Evolutionary conservation across 352 stramenopile genomes (phyloP).

Genomic region (Plasmopara halstedii): DNA sequence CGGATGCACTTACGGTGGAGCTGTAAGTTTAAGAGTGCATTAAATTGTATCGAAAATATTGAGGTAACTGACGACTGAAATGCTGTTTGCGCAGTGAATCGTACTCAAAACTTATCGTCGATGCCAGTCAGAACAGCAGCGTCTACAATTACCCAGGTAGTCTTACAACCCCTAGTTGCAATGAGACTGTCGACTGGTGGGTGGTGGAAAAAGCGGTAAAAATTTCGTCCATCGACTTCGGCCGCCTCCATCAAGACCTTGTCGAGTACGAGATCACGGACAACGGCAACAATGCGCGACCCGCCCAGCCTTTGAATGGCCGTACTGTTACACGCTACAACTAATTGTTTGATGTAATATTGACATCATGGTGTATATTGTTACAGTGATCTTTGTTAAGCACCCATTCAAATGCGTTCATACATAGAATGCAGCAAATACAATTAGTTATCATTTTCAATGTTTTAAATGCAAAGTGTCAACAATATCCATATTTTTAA

Average conservation of each 20-base stretch:
- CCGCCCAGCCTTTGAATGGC: slow-evolving; percentile 31
- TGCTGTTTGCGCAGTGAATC: slow-evolving; percentile 18
- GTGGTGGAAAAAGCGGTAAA: slow-evolving; percentile 41
- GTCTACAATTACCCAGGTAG: slow-evolving; percentile 68
- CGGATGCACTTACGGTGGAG: slow-evolving; percentile 8
- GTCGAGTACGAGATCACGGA: slow-evolving; percentile 28
- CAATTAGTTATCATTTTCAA: too few relatives aligned
- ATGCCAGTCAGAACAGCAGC: slow-evolving; percentile 4
- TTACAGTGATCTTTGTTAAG: background rate
- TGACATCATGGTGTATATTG: background rate
- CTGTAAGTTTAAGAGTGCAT: slow-evolving; percentile 14
- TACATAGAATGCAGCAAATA: too few relatives aligned
- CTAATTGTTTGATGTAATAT: slow-evolving; percentile 3
- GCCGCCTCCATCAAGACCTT: slow-evolving; percentile 26
- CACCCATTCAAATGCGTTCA: too few relatives aligned
- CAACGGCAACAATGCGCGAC: slow-evolving; percentile 37
- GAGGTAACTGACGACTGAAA: slow-evolving; percentile 2
- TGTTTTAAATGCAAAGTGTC: too few relatives aligned
- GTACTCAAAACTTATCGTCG: slow-evolving; percentile 22
- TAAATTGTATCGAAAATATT: background rate
- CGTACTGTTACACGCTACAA: slow-evolving; percentile 20
- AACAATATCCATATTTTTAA: too few relatives aligned
- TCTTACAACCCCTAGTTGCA: slow-evolving; percentile 44
- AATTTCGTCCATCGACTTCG: slow-evolving; percentile 30
- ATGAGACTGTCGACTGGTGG: slow-evolving; percentile 59